phyloP scores from a whole-genome alignment of 192 early-diverging fungal species.

The Coemansia sp. region DNA sequence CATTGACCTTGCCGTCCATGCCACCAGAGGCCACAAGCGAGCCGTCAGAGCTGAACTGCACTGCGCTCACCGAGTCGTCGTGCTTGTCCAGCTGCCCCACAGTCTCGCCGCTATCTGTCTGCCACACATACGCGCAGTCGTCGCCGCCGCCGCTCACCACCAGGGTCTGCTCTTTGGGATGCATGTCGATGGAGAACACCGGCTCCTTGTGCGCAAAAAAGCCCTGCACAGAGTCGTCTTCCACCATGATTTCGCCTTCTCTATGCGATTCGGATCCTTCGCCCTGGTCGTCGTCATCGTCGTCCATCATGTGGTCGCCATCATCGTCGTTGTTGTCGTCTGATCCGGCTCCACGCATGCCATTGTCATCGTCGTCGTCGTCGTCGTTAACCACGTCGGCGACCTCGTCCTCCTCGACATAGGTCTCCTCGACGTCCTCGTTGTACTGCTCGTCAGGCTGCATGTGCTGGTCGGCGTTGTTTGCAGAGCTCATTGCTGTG shows the following conservation, averaged over 20 bases:
- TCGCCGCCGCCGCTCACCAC: constrained; percentile 88
- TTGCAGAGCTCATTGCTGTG: constrained; percentile 41
- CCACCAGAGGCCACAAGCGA: constrained; percentile 83
- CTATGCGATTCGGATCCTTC: not conserved
- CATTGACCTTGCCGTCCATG: constrained; percentile 91
- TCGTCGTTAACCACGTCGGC: constrained; percentile 29
- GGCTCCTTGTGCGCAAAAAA: constrained; percentile 91
- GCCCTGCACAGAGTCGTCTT: constrained; percentile 87
- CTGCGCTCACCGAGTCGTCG: constrained; percentile 82
- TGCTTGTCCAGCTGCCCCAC: constrained; percentile 70
- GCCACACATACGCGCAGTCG: constrained; percentile 90
- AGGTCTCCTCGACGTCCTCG: constrained; percentile 55
- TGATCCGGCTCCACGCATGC: constrained; percentile 38
- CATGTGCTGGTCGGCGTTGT: constrained; percentile 45
- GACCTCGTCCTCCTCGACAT: constrained; percentile 35
- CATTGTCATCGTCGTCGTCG: constrained; percentile 57
- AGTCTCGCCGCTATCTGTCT: constrained; percentile 75
- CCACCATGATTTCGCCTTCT: constrained; percentile 30
- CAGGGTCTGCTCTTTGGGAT: constrained; percentile 70
- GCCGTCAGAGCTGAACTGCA: constrained; percentile 82
- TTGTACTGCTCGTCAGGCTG: constrained; percentile 56
- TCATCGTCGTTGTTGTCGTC: constrained; percentile 19
- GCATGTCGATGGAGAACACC: constrained; percentile 80
- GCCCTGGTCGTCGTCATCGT: not conserved
- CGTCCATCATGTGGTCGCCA: not conserved